These are phyloP conservation scores for Ambrosiella beaveri DNA, from an alignment of 2,329 filamentous ascomycete species.

Conservation along the genomic window DNA sequence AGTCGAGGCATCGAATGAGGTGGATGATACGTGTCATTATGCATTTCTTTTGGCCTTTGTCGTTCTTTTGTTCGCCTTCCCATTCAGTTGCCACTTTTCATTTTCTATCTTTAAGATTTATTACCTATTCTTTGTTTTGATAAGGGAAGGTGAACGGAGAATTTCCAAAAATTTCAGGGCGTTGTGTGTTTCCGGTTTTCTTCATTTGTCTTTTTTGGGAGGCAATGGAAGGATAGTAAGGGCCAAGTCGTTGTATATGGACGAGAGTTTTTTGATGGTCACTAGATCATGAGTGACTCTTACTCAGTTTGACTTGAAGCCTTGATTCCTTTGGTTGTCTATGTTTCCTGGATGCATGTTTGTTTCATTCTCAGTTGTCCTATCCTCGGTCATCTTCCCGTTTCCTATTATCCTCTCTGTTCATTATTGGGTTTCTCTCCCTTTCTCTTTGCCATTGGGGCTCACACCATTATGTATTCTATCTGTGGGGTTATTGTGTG, in stretches of 20 bases:
- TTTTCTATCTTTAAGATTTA: background rate
- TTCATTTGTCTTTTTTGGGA: background rate
- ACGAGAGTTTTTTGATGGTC: background rate
- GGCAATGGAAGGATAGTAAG: background rate
- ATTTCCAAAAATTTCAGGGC: background rate
- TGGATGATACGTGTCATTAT: slow-evolving; percentile 1
- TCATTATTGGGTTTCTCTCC: background rate
- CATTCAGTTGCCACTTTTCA: background rate
- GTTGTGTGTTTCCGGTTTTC: slow-evolving; percentile 2
- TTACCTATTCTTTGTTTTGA: background rate
- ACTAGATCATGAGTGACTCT: background rate
- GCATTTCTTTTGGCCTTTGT: slow-evolving; percentile 1
- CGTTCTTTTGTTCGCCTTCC: background rate
- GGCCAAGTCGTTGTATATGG: background rate
- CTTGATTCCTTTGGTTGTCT: background rate
- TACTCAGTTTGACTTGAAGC: background rate
- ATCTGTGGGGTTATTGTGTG: background rate
- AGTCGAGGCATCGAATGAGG: background rate
- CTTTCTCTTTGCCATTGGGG: background rate
- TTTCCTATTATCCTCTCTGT: background rate
- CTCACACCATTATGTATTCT: background rate
- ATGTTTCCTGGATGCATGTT: background rate
- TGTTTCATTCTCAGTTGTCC: background rate
- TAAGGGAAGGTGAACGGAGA: background rate
- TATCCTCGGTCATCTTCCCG: background rate